Percentiles rank a stretch among this genome's conserved stretches.
Evolutionary conservation across 163 green algal genomes (phyloP).

Genomic region (Trebouxia gelatinosa): DNA sequence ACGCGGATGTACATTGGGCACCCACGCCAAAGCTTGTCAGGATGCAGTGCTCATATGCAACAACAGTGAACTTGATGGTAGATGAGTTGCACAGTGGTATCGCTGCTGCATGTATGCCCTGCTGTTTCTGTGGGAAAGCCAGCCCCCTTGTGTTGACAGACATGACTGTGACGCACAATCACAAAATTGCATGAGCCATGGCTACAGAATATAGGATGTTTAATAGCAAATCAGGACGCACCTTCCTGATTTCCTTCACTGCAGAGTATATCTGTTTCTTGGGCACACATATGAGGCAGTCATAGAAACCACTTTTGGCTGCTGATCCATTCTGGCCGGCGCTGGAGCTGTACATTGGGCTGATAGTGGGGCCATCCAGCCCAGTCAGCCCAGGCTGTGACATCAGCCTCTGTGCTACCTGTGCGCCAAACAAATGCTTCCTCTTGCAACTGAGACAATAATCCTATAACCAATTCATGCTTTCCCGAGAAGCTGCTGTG

Average conservation of each 20-base stretch:
- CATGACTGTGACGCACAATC: neutral
- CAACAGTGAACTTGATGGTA: neutral
- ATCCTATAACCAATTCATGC: neutral
- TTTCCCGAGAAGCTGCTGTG: neutral
- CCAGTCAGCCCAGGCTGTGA: slow-evolving; percentile 24
- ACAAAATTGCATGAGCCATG: too few species aligned
- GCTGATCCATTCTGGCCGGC: too few species aligned
- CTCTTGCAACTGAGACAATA: neutral
- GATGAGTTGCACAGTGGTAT: neutral
- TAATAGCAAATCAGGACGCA: slow-evolving; percentile 30
- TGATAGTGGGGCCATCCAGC: slow-evolving; percentile 87
- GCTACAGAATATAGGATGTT: neutral
- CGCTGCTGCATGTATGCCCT: neutral
- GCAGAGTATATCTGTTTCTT: slow-evolving; percentile 90
- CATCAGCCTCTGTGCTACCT: slow-evolving; percentile 61
- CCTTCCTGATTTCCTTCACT: slow-evolving; percentile 87
- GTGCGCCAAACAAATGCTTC: slow-evolving; percentile 66
- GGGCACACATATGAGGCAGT: slow-evolving; percentile 82
- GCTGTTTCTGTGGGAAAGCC: too few species aligned
- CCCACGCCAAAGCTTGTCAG: neutral
- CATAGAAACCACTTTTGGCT: slow-evolving; percentile 71
- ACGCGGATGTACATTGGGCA: neutral
- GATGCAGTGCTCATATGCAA: too few species aligned
- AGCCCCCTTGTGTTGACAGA: neutral
- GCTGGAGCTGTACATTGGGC: slow-evolving; percentile 85